Evolutionary conservation across 2,329 filamentous ascomycete species (phyloP), one percentile per base, ranked within the genome.

Genomic region (Fusarium bactridioides): DNA sequence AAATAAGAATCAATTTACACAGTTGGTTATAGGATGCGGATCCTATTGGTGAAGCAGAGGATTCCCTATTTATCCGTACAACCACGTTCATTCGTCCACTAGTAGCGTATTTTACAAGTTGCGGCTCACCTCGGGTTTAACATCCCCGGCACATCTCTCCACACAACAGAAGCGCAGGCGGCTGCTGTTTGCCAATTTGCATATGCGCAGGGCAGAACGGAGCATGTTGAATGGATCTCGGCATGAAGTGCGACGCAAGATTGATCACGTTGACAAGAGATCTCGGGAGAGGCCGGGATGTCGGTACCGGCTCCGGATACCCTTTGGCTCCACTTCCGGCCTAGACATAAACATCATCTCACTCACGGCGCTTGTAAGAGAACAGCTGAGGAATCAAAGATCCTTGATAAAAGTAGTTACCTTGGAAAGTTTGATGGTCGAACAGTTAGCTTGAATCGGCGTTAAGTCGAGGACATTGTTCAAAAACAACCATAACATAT

Each of bases 211-310:
- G 31, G 53, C n/a, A 67, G 33, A 10, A 40, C 47, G 21, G 63
- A 54, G 35, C 16, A 37, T 53, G 29, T 18, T 11, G 41, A 40
- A 67, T 62, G 55, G 47, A 54, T 67, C 55, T 67, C 60, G 60
- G 69, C 53, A 73, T 48, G 58, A 61, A 45, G 51, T 56, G 40
- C 48, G 63, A 72, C 23, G 43, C 61, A 66, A 51, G 44, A 50
- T 60, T 69, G 61, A 63, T 73, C 65, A 72, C 56, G 56, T 63
- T 70, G 58, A 45, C 29, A 58, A 58, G 33, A 58, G 51, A 61
- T 61, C 47, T 70, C 70, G 70, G 70, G 48, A 73, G 69, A 53
- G 65, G 44, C 61, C 70, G 70, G 70, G 60, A 70, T 37, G 64
- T 48, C 64, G 51, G 67, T 61, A 40, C 70, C 70, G 69, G 56